Evolutionary conservation across 768 basidiomycete genomes (phyloP).

Genomic region (Rhizopogon vesiculosus): DNA sequence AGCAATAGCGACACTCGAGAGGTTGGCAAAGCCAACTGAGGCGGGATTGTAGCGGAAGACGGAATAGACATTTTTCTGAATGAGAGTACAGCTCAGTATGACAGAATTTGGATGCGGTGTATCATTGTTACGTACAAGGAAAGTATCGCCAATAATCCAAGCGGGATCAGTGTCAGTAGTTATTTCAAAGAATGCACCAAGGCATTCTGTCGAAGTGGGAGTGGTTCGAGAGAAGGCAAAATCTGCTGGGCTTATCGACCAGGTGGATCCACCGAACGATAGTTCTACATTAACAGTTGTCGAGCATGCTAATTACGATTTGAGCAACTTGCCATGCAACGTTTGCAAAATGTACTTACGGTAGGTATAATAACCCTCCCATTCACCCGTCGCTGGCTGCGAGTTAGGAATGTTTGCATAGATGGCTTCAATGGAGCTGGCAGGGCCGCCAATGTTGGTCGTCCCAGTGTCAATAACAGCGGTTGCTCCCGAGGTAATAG

Average conservation of each 20-base stretch:
- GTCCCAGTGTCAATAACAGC: slow-evolving; percentile 64
- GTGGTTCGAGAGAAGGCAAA: slow-evolving; percentile 39
- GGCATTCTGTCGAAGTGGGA: slow-evolving; percentile 34
- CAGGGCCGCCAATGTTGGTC: slow-evolving; percentile 53
- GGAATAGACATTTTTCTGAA: slow-evolving; percentile 52
- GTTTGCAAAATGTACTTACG: slow-evolving; percentile 19
- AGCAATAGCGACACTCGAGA: slow-evolving; percentile 27
- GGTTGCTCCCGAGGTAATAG: slow-evolving; percentile 14
- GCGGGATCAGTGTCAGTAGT: slow-evolving; percentile 22
- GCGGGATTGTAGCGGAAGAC: slow-evolving; percentile 48
- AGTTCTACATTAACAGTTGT: slow-evolving; percentile 34
- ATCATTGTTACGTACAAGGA: slow-evolving; percentile 27
- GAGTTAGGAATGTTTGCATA: slow-evolving; percentile 44
- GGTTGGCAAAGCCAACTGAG: slow-evolving; percentile 45
- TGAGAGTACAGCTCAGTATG: not conserved
- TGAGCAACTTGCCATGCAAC: not conserved
- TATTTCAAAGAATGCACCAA: slow-evolving; percentile 50
- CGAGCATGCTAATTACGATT: slow-evolving; percentile 23
- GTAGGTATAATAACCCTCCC: slow-evolving; percentile 45
- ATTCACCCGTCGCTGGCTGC: slow-evolving; percentile 28
- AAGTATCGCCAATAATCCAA: slow-evolving; percentile 55
- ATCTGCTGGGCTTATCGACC: slow-evolving; percentile 45
- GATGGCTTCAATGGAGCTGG: slow-evolving; percentile 32
- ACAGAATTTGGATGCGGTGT: not conserved
- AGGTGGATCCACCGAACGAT: slow-evolving; percentile 41